These are phyloP conservation scores for Somion occarium DNA, from an alignment of 1,284 basidiomycete genomes.

Conservation along the genomic window DNA sequence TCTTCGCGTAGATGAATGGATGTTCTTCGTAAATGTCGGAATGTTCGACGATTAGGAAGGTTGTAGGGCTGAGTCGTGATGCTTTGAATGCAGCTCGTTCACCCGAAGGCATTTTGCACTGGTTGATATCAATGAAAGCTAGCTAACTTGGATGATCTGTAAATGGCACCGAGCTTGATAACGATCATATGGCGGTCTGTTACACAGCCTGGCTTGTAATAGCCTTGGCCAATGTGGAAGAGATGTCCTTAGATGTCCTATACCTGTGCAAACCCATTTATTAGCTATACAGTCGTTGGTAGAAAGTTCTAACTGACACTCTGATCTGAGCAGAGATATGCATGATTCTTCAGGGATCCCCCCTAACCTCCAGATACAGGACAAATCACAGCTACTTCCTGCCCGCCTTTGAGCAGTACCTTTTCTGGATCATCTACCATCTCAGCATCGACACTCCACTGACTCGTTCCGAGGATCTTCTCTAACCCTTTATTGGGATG, in stretches of 20 bases:
- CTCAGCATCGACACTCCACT: slow-evolving; percentile 77
- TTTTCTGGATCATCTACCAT: slow-evolving; percentile 62
- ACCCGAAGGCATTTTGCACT: background rate
- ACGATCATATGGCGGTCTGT: no score
- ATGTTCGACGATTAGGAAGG: slow-evolving; percentile 49
- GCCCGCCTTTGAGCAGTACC: slow-evolving; percentile 58
- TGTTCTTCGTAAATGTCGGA: slow-evolving; percentile 47
- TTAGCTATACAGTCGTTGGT: no score
- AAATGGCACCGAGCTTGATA: background rate
- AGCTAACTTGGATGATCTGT: background rate
- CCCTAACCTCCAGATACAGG: slow-evolving; percentile 75
- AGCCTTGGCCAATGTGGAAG: no score
- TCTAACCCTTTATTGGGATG: slow-evolving; percentile 49
- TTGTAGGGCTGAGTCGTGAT: slow-evolving; percentile 35
- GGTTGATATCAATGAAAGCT: background rate
- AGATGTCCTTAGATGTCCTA: no score
- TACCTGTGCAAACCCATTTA: no score
- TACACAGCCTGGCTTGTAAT: no score
- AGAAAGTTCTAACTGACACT: no score
- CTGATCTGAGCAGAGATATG: no score
- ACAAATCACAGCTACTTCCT: slow-evolving; percentile 77
- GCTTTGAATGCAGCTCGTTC: slow-evolving; percentile 35
- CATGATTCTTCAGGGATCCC: no score
- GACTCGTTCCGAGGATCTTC: slow-evolving; percentile 51
- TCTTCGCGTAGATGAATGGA: slow-evolving; percentile 50